These are phyloP conservation scores for Solanum ossicruentum DNA, from an alignment of 257 asterid genomes.

Conservation along the genomic window DNA sequence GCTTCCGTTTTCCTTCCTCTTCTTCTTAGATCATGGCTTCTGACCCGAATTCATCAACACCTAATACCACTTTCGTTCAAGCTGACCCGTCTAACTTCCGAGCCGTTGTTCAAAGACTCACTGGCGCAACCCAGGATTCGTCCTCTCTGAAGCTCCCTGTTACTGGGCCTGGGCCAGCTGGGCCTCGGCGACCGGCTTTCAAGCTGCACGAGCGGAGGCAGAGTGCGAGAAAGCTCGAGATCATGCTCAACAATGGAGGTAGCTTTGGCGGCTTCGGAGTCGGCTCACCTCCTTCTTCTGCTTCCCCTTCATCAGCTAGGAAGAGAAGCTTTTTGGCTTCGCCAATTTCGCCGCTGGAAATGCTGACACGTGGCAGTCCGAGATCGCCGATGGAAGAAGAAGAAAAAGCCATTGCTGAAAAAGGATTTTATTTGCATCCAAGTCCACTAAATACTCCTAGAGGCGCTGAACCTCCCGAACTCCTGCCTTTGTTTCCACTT, in stretches of 20 bases:
- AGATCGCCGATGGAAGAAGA: constrained; percentile 46
- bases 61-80: constrained; percentile 63
- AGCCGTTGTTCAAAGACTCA: constrained; percentile 64
- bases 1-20: constrained; percentile 3
- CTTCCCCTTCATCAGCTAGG: constrained; percentile 12
- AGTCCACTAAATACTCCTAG: constrained; percentile 49
- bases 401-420: constrained; percentile 52
- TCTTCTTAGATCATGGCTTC: background rate
- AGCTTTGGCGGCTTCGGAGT: background rate
- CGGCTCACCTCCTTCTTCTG: background rate
- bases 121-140: constrained; percentile 31
- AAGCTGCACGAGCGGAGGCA: constrained; percentile 75
- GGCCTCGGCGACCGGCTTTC: constrained; percentile 33
- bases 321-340: constrained; percentile 29
- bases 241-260: constrained; percentile 29
- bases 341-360: constrained; percentile 71
- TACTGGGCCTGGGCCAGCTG: constrained; percentile 4
- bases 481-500: constrained; percentile 73
- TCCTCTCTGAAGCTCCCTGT: background rate
- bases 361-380: constrained; percentile 40
- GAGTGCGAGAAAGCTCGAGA: constrained; percentile 52
- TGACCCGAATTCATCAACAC: background rate
- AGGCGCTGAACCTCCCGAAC: constrained; percentile 74
- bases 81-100: constrained; percentile 83
- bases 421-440: constrained; percentile 73